Base-by-base conservation (phyloP, 805 yeast species). In the Cyberlindnera americana region DNA sequence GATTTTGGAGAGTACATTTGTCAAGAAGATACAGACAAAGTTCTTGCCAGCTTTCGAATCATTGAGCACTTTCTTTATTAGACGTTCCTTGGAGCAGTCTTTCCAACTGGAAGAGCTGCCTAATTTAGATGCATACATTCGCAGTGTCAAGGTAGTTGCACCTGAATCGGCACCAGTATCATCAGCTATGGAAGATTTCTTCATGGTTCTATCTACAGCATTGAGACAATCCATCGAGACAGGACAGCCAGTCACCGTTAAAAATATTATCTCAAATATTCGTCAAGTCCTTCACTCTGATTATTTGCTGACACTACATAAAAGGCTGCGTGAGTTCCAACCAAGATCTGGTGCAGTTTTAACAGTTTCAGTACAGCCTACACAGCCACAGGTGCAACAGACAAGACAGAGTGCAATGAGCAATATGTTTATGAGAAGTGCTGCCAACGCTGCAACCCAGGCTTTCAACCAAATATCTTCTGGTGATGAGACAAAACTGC, bases 161-260 rank as follows among this genome's bases (percentile, higher is more conserved):
- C 77, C 81, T 3, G 79, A 75, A 29, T 79, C 73, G 22, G 68
- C 81, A 5, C 91, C 90, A 3, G 76, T 83, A 5, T 78, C 95
- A 0, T 87, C 97, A 0, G 80, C 87, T 17, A 78, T 90, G 18
- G 99, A 93, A 53, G 99, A 93, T 57, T 65, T 86, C 24, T 74
- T 87, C 19, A 69, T 88, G 50, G 77, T 89, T 8, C 64, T 90
- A 32, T 83, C 86, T 53, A 76, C 79, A 26, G 71, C 84, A 14
- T 59, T 89, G 25, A 65, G 78, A 18, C 83, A 81, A 43, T 69
- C 80, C 1, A 66, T 89, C 11, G 81, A 84, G 32, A 75, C 95
- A 0, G 95, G 95, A 0, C 83, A 85, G 44, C 56, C 64, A 4
- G 40, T 69, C 6, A 67, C 81, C 0, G 74, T 81, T 21, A 75